These are phyloP conservation scores for Mycena amicta DNA, from an alignment of 768 basidiomycete species.

Conservation along the genomic window DNA sequence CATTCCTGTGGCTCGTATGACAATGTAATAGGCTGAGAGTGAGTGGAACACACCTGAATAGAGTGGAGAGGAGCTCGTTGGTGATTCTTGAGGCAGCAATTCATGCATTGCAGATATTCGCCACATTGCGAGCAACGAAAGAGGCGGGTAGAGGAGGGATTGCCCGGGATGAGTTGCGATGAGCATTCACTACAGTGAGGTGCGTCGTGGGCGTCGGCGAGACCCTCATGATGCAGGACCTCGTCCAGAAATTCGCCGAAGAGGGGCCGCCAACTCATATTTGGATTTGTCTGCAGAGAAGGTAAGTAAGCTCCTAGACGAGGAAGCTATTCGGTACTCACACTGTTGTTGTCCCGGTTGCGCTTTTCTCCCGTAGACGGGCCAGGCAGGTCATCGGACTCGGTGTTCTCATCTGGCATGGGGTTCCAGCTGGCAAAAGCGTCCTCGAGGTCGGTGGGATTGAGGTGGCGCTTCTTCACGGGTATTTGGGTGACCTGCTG, in stretches of 20 bases:
- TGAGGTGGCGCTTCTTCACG: neutral
- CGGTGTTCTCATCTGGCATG: neutral
- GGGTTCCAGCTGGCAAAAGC: neutral
- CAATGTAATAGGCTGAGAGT: neutral
- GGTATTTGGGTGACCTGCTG: neutral
- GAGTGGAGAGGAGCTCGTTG: neutral
- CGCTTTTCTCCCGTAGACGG: neutral
- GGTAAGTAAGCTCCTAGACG: neutral
- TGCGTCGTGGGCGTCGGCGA: neutral
- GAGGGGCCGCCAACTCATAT: neutral
- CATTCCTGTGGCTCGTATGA: neutral
- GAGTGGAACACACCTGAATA: neutral
- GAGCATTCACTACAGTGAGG: neutral
- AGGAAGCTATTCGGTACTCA: neutral
- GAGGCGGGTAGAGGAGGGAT: neutral
- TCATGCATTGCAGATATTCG: neutral
- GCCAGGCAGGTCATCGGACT: neutral
- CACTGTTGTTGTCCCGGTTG: neutral
- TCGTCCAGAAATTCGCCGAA: neutral
- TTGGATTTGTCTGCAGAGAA: neutral
- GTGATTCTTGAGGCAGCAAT: neutral
- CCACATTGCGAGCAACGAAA: conserved; percentile 3
- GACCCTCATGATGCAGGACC: neutral
- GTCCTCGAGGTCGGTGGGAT: neutral
- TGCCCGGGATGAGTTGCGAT: neutral